Evolutionary conservation across 1,139 yeast species (phyloP).

Genomic region (Candida sanyaensis): DNA sequence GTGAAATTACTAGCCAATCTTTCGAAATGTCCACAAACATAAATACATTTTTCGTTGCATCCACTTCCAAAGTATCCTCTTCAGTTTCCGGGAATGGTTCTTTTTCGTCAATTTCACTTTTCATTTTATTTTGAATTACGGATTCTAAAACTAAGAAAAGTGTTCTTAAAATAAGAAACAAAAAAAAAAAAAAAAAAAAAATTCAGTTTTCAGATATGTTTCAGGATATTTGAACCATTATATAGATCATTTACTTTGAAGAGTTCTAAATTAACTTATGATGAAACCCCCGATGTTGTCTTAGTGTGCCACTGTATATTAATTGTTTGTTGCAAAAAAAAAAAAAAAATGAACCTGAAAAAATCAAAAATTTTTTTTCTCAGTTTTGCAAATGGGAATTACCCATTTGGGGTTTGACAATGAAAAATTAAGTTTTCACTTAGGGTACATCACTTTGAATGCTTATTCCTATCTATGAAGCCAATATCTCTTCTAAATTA

Average conservation of each 20-base stretch:
- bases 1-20: conserved; percentile 25
- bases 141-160: too few species aligned
- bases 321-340: too few species aligned
- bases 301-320: too few species aligned
- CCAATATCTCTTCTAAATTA: not conserved
- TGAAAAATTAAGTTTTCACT: not conserved
- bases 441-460: not conserved
- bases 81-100: conserved; percentile 1
- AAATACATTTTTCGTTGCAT: conserved; percentile 22
- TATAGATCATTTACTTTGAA: not conserved
- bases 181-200: too few species aligned
- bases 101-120: not conserved
- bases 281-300: too few species aligned
- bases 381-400: not conserved
- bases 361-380: not conserved
- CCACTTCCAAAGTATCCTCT: conserved; percentile 5
- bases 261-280: too few species aligned
- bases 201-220: not conserved
- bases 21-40: conserved; percentile 21
- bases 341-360: too few species aligned
- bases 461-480: not conserved
- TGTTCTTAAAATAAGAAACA: too few species aligned
- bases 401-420: not conserved
- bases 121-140: not conserved
- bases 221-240: not conserved